Base-by-base conservation (phyloP, 805 yeast species). In the Yarrowia keelungensis region DNA sequence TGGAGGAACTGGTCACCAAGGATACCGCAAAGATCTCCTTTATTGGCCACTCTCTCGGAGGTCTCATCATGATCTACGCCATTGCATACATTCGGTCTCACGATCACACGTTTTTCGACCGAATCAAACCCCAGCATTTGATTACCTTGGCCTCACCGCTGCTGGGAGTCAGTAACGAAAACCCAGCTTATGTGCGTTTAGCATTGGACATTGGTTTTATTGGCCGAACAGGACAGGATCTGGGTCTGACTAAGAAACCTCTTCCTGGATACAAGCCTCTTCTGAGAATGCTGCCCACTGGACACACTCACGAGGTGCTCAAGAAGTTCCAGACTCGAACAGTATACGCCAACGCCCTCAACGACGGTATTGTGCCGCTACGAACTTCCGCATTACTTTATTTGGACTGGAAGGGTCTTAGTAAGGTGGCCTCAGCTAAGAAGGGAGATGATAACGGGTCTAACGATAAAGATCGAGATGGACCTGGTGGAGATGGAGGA, bases 321-420 rank as follows among this genome's bases (percentile, higher is more conserved):
- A 84, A 85, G 69, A 78, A 79, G 69, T 94, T 95, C 78, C 76
- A 82, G 50, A 80, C 89, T 70, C 82, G 98, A 71, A 92, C 97
- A 0, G 80, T 90, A 0, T 95, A 95, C 77, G 97, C 98, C 0
- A 95, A 95, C 78, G 88, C 90, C 0, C 82, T 91, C 19, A 89
- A 95, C 77, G 99, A 95, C 79, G 99, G 99, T 2, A 92, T 95
- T 67, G 99, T 95, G 1, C 98, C 99, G 0, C 80, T 95, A 73
- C 81, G 98, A 65, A 95, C 99, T 0, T 87, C 97, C 0, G 92
- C 98, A 0, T 79, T 94, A 67, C 78, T 94, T 36, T 94, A 89
- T 74, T 77, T 95, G 14, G 98, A 95, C 76, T 92, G 97, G 90
- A 84, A 84, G 69, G 96, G 92, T 3, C 79, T 89, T 16, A 80